A percentile compares a stretch with the other conserved stretches of the same genome.
phyloP scores from a whole-genome alignment of 1,139 yeast genomes.

The Groenewaldozyma auringiensis region DNA sequence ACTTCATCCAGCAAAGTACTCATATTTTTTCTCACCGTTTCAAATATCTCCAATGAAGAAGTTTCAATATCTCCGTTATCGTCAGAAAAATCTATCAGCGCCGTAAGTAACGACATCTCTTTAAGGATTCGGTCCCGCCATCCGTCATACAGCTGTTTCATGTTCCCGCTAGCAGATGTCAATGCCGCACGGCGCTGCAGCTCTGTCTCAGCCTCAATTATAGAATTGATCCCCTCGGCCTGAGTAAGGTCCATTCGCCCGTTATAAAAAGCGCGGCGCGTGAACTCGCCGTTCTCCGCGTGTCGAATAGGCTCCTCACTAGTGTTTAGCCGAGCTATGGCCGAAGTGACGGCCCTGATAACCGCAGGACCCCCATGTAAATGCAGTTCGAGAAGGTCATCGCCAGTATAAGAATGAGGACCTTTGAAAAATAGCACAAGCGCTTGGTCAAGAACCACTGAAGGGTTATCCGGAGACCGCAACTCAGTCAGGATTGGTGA shows the following conservation, averaged over 20 bases:
- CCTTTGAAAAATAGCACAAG: slow-evolving; percentile 58
- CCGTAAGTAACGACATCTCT: slow-evolving; percentile 69
- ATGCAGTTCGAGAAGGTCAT: slow-evolving; percentile 79
- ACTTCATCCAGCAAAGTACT: slow-evolving; percentile 40
- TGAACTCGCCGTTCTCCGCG: slow-evolving; percentile 93
- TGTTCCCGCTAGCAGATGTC: slow-evolving; percentile 62
- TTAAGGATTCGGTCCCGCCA: slow-evolving; percentile 69
- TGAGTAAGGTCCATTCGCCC: slow-evolving; percentile 68
- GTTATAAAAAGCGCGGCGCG: slow-evolving; percentile 70
- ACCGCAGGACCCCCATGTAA: slow-evolving; percentile 93
- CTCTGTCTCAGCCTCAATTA: slow-evolving; percentile 94
- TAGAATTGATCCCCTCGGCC: slow-evolving; percentile 80
- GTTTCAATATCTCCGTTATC: slow-evolving; percentile 83
- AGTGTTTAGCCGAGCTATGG: slow-evolving; percentile 39
- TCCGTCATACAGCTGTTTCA: slow-evolving; percentile 42
- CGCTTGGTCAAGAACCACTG: slow-evolving; percentile 62
- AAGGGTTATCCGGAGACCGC: slow-evolving; percentile 27
- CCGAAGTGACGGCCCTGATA: slow-evolving; percentile 54
- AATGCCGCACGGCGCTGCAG: slow-evolving; percentile 71
- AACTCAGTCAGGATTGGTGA: slow-evolving; percentile 44
- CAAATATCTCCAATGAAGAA: slow-evolving; percentile 35
- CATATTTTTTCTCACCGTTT: slow-evolving; percentile 42
- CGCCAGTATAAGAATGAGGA: slow-evolving; percentile 91
- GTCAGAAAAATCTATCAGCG: slow-evolving; percentile 85
- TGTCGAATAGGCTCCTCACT: slow-evolving; percentile 42